A percentile compares a stretch with the other conserved stretches of the same genome.
These are phyloP conservation scores for Alternaria consortialis DNA, from an alignment of 2,329 filamentous ascomycete genomes.

Conservation along the genomic window DNA sequence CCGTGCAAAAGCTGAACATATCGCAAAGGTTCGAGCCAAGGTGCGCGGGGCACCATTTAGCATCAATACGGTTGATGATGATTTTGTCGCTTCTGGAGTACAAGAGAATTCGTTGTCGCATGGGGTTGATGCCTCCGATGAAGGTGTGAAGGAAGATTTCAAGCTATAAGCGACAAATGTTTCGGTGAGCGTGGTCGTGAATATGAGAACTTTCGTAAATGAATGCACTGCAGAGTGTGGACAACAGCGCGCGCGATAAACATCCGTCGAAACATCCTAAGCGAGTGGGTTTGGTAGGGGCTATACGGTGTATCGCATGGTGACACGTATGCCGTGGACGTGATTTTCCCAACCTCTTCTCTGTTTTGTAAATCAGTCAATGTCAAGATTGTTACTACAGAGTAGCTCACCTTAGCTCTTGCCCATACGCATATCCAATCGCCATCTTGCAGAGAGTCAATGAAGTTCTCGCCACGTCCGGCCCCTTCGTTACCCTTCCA, in stretches of 20 bases:
- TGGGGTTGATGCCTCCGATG: neutral
- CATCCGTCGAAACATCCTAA: neutral
- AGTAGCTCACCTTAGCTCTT: slow-evolving; percentile 29
- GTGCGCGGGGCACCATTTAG: slow-evolving; percentile 12
- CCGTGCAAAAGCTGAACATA: slow-evolving; percentile 15
- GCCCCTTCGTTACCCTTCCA: slow-evolving; percentile 20
- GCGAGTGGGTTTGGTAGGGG: neutral
- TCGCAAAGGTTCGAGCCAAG: slow-evolving; percentile 27
- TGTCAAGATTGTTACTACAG: neutral
- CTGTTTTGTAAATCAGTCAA: slow-evolving; percentile 10
- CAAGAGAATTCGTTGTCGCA: neutral
- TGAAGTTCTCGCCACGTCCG: slow-evolving; percentile 25
- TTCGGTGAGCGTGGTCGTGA: slow-evolving; percentile 13
- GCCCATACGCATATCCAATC: slow-evolving; percentile 32
- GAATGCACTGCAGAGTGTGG: slow-evolving; percentile 14
- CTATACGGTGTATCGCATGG: slow-evolving; percentile 23
- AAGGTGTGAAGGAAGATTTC: neutral
- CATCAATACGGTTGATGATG: slow-evolving; percentile 2
- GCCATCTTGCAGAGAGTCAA: slow-evolving; percentile 21
- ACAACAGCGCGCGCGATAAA: neutral
- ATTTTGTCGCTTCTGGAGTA: neutral
- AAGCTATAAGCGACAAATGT: slow-evolving; percentile 6
- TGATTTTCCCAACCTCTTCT: slow-evolving; percentile 31
- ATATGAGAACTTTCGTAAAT: slow-evolving; percentile 16
- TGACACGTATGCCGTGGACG: slow-evolving; percentile 23